Evolutionary conservation across 2,329 filamentous ascomycete genomes (phyloP).

Genomic region (Phoma sp.): DNA sequence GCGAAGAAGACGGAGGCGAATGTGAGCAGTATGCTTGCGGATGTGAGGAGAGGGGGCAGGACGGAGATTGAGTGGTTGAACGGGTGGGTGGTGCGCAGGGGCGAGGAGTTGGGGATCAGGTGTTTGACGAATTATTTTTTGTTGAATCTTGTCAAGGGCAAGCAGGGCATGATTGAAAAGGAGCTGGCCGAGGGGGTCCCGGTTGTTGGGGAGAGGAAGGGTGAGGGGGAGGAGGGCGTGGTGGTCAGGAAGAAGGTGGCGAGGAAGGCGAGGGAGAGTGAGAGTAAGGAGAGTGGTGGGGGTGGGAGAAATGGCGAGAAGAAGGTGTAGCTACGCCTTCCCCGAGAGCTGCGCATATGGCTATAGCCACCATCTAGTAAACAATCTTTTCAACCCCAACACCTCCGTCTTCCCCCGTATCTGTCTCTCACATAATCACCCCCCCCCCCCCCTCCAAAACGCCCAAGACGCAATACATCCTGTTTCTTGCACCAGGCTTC

Average conservation of each 20-base stretch:
- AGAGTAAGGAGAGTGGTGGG: too few relatives aligned
- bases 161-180: slow-evolving; percentile 56
- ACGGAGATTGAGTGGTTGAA: slow-evolving; percentile 87
- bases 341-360: too few relatives aligned
- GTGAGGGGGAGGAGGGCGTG: slow-evolving; percentile 15
- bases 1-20: slow-evolving; percentile 62
- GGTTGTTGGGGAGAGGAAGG: slow-evolving; percentile 25
- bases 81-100: slow-evolving; percentile 81
- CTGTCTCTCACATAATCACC: too few relatives aligned
- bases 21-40: slow-evolving; percentile 70
- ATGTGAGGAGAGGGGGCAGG: slow-evolving; percentile 63
- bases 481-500: too few relatives aligned
- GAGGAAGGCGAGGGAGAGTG: not conserved
- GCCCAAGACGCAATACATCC: too few relatives aligned
- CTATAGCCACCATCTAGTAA: too few relatives aligned
- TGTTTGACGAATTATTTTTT: slow-evolving; percentile 76
- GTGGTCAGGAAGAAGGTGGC: slow-evolving; percentile 2
- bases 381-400: too few relatives aligned
- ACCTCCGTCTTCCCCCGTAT: too few relatives aligned
- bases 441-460: too few relatives aligned
- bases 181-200: slow-evolving; percentile 52
- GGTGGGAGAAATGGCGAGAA: too few relatives aligned
- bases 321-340: too few relatives aligned
- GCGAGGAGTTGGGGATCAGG: slow-evolving; percentile 73
- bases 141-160: slow-evolving; percentile 74